phyloP scores from a whole-genome alignment of 805 yeast species.

The Maudiozyma barnettii region DNA sequence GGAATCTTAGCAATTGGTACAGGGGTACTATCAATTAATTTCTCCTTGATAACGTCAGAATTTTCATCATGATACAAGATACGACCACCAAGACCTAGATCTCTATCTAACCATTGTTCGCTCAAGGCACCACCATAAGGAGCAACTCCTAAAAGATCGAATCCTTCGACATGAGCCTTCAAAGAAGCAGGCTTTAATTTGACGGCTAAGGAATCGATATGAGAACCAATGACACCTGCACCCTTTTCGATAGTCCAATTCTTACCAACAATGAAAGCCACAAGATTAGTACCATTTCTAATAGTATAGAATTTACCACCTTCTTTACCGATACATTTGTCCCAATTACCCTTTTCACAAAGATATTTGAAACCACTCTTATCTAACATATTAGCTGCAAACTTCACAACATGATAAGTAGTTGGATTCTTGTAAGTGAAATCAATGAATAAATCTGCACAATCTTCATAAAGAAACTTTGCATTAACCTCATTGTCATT shows the following conservation, averaged over 20 bases:
- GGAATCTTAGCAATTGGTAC: conserved; percentile 75
- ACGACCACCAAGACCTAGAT: conserved; percentile 76
- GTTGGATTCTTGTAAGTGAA: conserved; percentile 71
- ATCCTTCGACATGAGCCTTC: conserved; percentile 58
- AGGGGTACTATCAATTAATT: conserved; percentile 49
- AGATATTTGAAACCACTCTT: conserved; percentile 55
- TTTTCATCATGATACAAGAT: conserved; percentile 42
- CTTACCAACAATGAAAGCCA: conserved; percentile 61
- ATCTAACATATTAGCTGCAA: conserved; percentile 40
- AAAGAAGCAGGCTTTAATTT: conserved; percentile 64
- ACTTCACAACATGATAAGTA: conserved; percentile 57
- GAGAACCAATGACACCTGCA: conserved; percentile 65
- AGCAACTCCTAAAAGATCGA: conserved; percentile 70
- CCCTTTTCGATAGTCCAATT: conserved; percentile 58
- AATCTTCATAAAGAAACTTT: conserved; percentile 12
- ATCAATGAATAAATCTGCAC: conserved; percentile 47
- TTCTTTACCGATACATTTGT: conserved; percentile 11
- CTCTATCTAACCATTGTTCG: conserved; percentile 74
- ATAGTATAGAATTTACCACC: conserved; percentile 57
- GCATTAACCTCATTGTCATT: neutral
- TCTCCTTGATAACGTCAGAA: conserved; percentile 27
- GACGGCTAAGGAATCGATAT: conserved; percentile 62
- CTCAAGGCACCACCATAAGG: conserved; percentile 69
- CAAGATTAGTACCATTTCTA: conserved; percentile 58
- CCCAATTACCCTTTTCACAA: conserved; percentile 46